These are phyloP conservation scores for Butyriboletus appendiculatus DNA, from an alignment of 1,284 basidiomycete species.

Conservation along the genomic window DNA sequence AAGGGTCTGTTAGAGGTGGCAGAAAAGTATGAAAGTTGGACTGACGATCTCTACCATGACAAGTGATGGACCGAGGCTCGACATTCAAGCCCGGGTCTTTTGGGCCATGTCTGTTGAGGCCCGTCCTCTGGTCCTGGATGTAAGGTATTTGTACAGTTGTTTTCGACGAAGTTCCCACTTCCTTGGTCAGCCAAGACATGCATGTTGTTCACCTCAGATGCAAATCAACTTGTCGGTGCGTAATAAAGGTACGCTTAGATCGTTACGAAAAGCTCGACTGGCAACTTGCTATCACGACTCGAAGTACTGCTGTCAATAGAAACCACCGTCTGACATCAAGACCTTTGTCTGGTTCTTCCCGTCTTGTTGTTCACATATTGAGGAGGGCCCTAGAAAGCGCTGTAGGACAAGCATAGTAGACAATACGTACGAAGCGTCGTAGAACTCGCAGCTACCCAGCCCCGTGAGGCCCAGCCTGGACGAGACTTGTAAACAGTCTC, in stretches of 20 bases:
- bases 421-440: not conserved
- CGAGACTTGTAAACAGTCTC: not conserved
- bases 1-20: constrained; percentile 13
- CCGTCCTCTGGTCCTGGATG: not conserved
- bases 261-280: not conserved
- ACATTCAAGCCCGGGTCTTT: not conserved
- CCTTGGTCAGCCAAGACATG: not conserved
- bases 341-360: not conserved
- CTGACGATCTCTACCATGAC: constrained; percentile 18
- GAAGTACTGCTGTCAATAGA: not conserved
- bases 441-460: not conserved
- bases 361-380: not conserved
- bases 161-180: not conserved
- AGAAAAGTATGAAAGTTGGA: constrained; percentile 27
- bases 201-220: not conserved
- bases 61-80: not conserved
- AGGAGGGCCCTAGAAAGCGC: not conserved
- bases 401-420: not conserved
- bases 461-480: too few species aligned
- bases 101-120: not conserved
- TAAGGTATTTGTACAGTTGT: not conserved
- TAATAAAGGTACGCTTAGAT: not conserved
- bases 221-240: not conserved
- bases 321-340: not conserved
- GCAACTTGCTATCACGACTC: not conserved